Conservation (phyloP, 495 filamentous ascomycete species). For the Ramalina peruviana region DNA sequence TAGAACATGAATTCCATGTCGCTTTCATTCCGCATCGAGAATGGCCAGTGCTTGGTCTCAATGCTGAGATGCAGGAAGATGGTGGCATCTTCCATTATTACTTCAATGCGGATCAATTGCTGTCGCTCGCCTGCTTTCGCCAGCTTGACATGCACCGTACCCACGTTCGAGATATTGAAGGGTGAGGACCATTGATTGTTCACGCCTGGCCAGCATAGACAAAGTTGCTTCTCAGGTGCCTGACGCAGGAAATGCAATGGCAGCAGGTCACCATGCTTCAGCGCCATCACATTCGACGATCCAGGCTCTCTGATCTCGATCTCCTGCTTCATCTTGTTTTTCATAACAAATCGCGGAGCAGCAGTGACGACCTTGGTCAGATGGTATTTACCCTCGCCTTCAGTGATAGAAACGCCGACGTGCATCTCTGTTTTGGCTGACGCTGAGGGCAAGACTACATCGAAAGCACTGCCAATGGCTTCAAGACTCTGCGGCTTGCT, state of each 20-base stretch:
- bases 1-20: conserved; percentile 92
- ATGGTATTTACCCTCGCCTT: conserved; percentile 95
- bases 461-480: conserved; percentile 85
- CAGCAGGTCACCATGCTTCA: conserved; percentile 61
- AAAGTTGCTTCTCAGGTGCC: conserved; percentile 70
- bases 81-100: conserved; percentile 81
- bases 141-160: conserved; percentile 83
- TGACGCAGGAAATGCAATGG: conserved; percentile 80
- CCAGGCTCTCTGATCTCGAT: conserved; percentile 79
- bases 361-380: conserved; percentile 87
- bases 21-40: conserved; percentile 95
- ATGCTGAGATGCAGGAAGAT: conserved; percentile 84
- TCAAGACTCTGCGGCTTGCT: conserved; percentile 97
- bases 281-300: conserved; percentile 63
- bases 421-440: conserved; percentile 69
- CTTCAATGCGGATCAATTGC: conserved; percentile 71
- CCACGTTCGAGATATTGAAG: conserved; percentile 90
- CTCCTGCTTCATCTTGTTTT: conserved; percentile 81
- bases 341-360: conserved; percentile 85
- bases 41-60: conserved; percentile 92
- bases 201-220: conserved; percentile 82
- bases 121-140: conserved; percentile 82
- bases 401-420: conserved; percentile 71
- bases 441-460: conserved; percentile 64
- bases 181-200: conserved; percentile 98